phyloP scores from a whole-genome alignment of 805 yeast genomes.

The Geotrichum ghanense region DNA sequence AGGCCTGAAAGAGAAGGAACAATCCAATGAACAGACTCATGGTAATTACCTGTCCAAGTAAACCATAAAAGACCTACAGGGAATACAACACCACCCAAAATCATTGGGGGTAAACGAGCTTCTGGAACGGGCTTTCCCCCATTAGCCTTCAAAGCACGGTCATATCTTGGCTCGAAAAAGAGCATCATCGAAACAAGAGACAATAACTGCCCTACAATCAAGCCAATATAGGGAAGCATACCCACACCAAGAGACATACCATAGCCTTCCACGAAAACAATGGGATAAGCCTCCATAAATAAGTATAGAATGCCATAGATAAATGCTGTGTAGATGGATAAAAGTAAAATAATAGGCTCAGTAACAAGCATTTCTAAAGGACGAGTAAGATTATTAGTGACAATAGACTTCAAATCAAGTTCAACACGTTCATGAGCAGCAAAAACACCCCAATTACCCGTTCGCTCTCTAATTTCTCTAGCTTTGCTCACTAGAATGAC shows the following conservation, averaged over 20 bases:
- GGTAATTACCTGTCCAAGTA: conserved; percentile 78
- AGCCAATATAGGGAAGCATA: conserved; percentile 69
- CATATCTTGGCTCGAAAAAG: conserved; percentile 43
- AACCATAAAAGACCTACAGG: conserved; percentile 79
- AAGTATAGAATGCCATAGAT: conserved; percentile 71
- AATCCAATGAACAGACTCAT: conserved; percentile 62
- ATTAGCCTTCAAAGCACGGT: conserved; percentile 36
- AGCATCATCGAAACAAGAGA: conserved; percentile 45
- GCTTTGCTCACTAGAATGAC: conserved; percentile 55
- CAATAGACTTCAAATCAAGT: conserved; percentile 45
- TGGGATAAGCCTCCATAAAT: conserved; percentile 64
- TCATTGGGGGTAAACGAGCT: conserved; percentile 66
- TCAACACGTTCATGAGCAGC: conserved; percentile 63
- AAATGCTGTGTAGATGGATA: conserved; percentile 64
- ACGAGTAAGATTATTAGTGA: conserved; percentile 50
- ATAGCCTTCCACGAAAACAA: conserved; percentile 54
- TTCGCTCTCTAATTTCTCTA: conserved; percentile 44
- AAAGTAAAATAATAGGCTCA: conserved; percentile 63
- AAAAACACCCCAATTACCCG: conserved; percentile 75
- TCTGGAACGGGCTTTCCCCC: conserved; percentile 63
- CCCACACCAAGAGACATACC: conserved; percentile 48
- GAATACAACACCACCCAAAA: conserved; percentile 58
- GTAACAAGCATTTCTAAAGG: conserved; percentile 55
- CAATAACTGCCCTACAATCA: conserved; percentile 54
- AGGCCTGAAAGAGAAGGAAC: conserved; percentile 62